Evolutionary conservation across 345 rosid species (phyloP), one percentile per base, ranked within the genome.

Genomic region (Populus euphratica): DNA sequence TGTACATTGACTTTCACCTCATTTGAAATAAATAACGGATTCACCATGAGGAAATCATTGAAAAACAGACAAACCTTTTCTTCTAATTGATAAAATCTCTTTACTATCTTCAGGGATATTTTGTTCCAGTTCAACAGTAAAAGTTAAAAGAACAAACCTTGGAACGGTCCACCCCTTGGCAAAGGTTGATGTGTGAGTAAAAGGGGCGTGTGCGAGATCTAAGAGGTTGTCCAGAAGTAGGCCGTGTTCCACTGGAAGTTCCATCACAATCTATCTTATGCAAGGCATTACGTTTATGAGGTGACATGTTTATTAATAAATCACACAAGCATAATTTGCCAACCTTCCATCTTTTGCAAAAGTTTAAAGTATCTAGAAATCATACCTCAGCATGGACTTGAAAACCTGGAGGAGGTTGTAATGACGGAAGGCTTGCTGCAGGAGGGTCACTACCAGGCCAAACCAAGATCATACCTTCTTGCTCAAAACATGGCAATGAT

Each of bases 151-250:
- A 81, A 77, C 89, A 78, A 81, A 94, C 98, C 97, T 93, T 47
- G 99, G 99, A 33, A 93, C 96, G 76, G 83, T 88, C 99, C 99
- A 96, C 67, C 99, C 99, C 87, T 93, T 96, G 81, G 99, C 99
- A 67, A 93, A 96, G 23, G 99, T 96, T 29, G 98, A 91, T 29
- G 99, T 96, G 80, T 93, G 99, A 69, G 98, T 96, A 79, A 93
- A 96, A 20, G 99, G 99, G 62, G 99, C 99, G 70, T 96, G 99
- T 4, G 97, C 98, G 21, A 93, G 97, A 85, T 96, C 99, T 86
- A 96, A 84, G 70, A 96, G 96, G 83, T 96, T 96, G 79, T 96
- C 99, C 65, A 96, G 81, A 75, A 96, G 98, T 63, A 96, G 89
- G 11, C 99, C 99, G 56, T 96, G 99, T 89, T 96, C 98, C 47